Evolutionary conservation across 2,329 filamentous ascomycete species (phyloP).

Genomic region (Apiospora aurea): DNA sequence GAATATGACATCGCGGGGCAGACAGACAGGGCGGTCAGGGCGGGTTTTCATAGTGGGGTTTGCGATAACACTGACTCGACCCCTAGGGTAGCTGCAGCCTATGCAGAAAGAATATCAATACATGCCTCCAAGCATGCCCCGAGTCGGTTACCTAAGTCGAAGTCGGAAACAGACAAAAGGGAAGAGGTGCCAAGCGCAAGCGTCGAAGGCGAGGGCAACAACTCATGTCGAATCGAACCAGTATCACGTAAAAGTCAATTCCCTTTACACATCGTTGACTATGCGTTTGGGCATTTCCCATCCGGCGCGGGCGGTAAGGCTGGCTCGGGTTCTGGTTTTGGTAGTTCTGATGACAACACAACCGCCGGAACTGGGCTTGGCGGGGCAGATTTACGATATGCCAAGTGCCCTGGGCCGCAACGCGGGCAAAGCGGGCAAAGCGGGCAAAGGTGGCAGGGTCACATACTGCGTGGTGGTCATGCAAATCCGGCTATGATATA

Average conservation of each 20-base stretch:
- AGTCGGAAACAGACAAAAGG: not conserved
- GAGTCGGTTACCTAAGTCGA: slow-evolving; percentile 6
- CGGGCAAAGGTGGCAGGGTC: not conserved
- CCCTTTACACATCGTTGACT: slow-evolving; percentile 14
- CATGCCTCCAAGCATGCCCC: not conserved
- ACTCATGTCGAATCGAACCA: not conserved
- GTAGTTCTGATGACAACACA: slow-evolving; percentile 20
- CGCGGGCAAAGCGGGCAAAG: not conserved
- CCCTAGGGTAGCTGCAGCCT: slow-evolving; percentile 15
- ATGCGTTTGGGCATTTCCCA: slow-evolving; percentile 14
- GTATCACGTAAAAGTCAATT: slow-evolving; percentile 19
- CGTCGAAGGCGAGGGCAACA: not conserved
- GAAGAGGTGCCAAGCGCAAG: not conserved
- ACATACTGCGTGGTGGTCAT: not conserved
- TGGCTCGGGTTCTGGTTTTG: not conserved
- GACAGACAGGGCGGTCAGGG: slow-evolving; percentile 12
- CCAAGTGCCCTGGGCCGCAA: slow-evolving; percentile 4
- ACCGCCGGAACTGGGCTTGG: slow-evolving; percentile 7
- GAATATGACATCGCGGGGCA: slow-evolving; percentile 13
- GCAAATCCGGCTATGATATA: slow-evolving; percentile 10
- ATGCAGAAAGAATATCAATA: not conserved
- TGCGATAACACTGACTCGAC: slow-evolving; percentile 2
- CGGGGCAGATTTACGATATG: slow-evolving; percentile 20
- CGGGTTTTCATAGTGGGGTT: slow-evolving; percentile 14
- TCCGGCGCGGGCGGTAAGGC: not conserved